Base-by-base conservation (phyloP, 2,329 filamentous ascomycete genomes). In the Cladosporium sp. region DNA sequence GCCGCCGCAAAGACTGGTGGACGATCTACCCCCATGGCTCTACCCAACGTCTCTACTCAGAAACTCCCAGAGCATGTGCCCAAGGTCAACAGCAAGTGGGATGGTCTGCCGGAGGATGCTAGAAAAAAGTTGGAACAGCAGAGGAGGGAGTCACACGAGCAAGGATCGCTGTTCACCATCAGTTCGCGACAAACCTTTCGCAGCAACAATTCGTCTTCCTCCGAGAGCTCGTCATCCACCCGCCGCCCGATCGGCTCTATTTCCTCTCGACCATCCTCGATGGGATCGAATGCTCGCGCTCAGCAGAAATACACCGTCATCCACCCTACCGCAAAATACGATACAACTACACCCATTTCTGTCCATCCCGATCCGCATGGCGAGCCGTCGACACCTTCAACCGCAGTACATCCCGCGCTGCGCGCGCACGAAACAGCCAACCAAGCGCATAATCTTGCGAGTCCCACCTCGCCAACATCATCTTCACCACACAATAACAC, bases 21-120 rank as follows among this genome's bases (percentile, higher is more conserved):
- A 42, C 20, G 41, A 22, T 39, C 57, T 16, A 65, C 43, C 19
- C 59, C 68, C 25, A 60, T 61, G 11, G 65, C 67, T 30, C 52
- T 72, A 43, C 61, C 69, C 1, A 64, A 67, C 36, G 62, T 73
- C 1, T 70, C 72, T 5, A 57, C 66, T 5, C 68, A 73, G 52
- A 76, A 73, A 55, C 66, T 79, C 32, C 76, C 76, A 5, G 56
- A 67, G 3, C 65, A 64, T 48, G 73, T 78, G 1, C 76, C 76
- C 16, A 77, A 72, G 54, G 75, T 78, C 30, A 79, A 78, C 53
- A 72, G 72, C 22, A 78, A 75, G 61, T 78, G 76, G 76, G 71
- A 78, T 55, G 76, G 76, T 8, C 59, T 78, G 7, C 76, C 76
- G 11, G 67, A 72, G 18, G 53, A 59, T 1, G 55, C 68, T 5